phyloP scores from a whole-genome alignment of 2,329 filamentous ascomycete genomes.

The Hymenoscyphus occultus region DNA sequence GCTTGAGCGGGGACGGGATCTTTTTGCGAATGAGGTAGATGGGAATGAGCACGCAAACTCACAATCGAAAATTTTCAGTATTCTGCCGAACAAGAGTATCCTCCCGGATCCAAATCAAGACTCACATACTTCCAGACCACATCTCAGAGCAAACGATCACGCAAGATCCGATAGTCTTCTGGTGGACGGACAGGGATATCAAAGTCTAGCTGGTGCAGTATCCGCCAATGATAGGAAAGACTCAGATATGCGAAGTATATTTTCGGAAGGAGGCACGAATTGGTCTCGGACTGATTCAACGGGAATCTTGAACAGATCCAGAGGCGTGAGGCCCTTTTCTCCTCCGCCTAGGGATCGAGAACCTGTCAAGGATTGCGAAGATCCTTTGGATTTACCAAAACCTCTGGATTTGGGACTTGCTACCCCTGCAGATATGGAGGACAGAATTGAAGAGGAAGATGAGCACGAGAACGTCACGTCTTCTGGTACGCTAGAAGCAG shows the following conservation, averaged over 20 bases:
- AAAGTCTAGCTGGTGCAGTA: slow-evolving; percentile 54
- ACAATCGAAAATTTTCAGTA: slow-evolving; percentile 58
- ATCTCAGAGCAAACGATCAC: slow-evolving; percentile 8
- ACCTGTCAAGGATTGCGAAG: slow-evolving; percentile 12
- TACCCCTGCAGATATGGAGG: slow-evolving; percentile 17
- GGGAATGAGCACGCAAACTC: slow-evolving; percentile 38
- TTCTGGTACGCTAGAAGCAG: slow-evolving; percentile 11
- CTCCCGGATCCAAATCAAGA: slow-evolving; percentile 49
- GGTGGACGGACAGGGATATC: slow-evolving; percentile 52
- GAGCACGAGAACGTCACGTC: background rate
- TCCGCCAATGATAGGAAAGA: slow-evolving; percentile 24
- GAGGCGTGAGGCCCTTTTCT: slow-evolving; percentile 57
- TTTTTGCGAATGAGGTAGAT: slow-evolving; percentile 49
- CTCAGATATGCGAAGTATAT: slow-evolving; percentile 48
- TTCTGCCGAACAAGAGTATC: slow-evolving; percentile 62
- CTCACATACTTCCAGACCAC: slow-evolving; percentile 27
- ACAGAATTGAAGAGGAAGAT: slow-evolving; percentile 22
- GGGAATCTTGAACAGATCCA: slow-evolving; percentile 46
- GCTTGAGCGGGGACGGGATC: slow-evolving; percentile 60
- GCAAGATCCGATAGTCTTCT: slow-evolving; percentile 52
- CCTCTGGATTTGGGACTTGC: slow-evolving; percentile 16
- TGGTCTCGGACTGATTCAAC: slow-evolving; percentile 8
- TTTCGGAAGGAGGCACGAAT: slow-evolving; percentile 43
- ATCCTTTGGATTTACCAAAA: slow-evolving; percentile 16
- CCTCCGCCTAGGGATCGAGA: slow-evolving; percentile 45